A percentile compares a stretch with the other conserved stretches of the same genome.
Conservation (phyloP, 2,329 filamentous ascomycete genomes). For the Fusarium sterilihyphosum region DNA sequence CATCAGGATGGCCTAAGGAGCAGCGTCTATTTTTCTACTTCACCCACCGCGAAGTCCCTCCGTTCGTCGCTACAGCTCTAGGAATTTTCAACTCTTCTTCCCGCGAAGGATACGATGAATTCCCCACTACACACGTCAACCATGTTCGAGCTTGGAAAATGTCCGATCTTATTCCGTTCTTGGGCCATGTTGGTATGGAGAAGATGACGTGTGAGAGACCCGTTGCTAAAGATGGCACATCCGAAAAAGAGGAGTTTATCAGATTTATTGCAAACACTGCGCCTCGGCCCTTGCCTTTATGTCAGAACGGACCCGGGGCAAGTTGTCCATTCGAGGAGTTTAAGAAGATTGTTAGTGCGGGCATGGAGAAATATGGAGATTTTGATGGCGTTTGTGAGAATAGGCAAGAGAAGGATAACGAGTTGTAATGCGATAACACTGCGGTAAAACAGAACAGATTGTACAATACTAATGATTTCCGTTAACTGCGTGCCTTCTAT, state of each 20-base stretch:
- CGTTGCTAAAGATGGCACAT: not conserved
- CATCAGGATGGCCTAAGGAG: slow-evolving; percentile 27
- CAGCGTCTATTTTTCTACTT: slow-evolving; percentile 39
- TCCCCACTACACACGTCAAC: slow-evolving; percentile 37
- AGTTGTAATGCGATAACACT: slow-evolving; percentile 7
- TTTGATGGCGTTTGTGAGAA: slow-evolving; percentile 38
- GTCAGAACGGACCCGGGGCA: slow-evolving; percentile 33
- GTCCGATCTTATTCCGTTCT: slow-evolving; percentile 37
- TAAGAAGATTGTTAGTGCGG: slow-evolving; percentile 28
- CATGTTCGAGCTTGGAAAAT: slow-evolving; percentile 39
- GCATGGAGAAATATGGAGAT: slow-evolving; percentile 35
- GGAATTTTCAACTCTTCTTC: slow-evolving; percentile 40
- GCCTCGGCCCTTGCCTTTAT: slow-evolving; percentile 31
- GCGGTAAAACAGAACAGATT: not conserved
- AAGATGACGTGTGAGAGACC: slow-evolving; percentile 36
- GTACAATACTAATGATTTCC: not conserved
- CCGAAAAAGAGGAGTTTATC: slow-evolving; percentile 29
- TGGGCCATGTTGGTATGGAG: slow-evolving; percentile 40
- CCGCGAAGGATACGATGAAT: slow-evolving; percentile 30
- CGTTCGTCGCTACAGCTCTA: slow-evolving; percentile 36
- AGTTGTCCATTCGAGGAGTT: slow-evolving; percentile 37
- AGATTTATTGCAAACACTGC: slow-evolving; percentile 40
- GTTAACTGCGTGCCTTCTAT: accelerated
- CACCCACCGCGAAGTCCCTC: slow-evolving; percentile 38
- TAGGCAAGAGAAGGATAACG: slow-evolving; percentile 14